A percentile compares a stretch with the other conserved stretches of the same genome.
Conservation (phyloP, 1,284 basidiomycete species). For the Apiotrichum sp. region DNA sequence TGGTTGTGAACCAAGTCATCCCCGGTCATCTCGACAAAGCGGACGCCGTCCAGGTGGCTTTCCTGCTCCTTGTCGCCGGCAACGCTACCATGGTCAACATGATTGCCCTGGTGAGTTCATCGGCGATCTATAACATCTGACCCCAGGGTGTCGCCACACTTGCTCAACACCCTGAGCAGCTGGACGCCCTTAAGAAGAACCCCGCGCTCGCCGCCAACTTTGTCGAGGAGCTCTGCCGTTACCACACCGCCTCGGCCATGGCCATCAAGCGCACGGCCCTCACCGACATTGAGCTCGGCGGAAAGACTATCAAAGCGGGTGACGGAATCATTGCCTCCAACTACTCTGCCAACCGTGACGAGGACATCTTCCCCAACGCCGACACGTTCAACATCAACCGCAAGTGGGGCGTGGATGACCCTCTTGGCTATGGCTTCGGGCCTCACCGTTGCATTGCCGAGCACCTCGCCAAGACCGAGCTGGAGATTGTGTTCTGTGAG, state of each 20-base stretch:
- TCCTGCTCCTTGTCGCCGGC: conserved; percentile 13
- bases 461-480: conserved; percentile 9
- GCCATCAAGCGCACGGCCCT: conserved; percentile 12
- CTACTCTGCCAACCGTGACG: conserved; percentile 13
- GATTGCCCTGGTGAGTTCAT: conserved; percentile 5
- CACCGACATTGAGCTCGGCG: conserved; percentile 5
- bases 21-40: conserved; percentile 4
- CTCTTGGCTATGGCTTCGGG: conserved; percentile 7
- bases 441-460: conserved; percentile 13
- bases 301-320: conserved; percentile 6
- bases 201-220: conserved; percentile 7
- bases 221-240: conserved; percentile 13
- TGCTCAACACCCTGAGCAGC: conserved; percentile 6
- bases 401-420: conserved; percentile 5
- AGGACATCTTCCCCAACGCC: conserved; percentile 5
- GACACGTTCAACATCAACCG: conserved; percentile 11
- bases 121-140: background rate
- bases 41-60: conserved; percentile 10
- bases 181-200: conserved; percentile 5
- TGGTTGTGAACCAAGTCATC: conserved; percentile 1
- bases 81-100: conserved; percentile 16
- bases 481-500: conserved; percentile 7
- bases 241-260: conserved; percentile 12
- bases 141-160: conserved; percentile 9
- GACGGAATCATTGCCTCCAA: conserved; percentile 14